phyloP scores from a whole-genome alignment of 2,329 filamentous ascomycete genomes.

The Triangularia setosa region DNA sequence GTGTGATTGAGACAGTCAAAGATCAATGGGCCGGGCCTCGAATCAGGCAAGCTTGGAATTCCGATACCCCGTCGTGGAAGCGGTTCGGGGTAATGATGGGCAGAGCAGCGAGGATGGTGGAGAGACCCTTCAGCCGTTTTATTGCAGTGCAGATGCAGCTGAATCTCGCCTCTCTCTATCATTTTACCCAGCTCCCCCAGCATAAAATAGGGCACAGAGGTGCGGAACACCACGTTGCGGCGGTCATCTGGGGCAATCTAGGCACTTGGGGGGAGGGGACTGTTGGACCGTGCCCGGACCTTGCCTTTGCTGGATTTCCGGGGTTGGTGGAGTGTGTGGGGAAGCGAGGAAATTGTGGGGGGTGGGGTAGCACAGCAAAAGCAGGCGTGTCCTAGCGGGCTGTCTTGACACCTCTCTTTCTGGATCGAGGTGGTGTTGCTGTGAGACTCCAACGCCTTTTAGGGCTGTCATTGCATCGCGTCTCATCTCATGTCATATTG shows the following conservation, averaged over 20 bases:
- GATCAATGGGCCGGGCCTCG: background rate
- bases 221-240: background rate
- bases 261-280: background rate
- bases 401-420: background rate
- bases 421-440: background rate
- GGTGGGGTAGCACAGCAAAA: background rate
- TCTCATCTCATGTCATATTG: background rate
- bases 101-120: conserved; percentile 32
- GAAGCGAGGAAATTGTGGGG: background rate
- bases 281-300: background rate
- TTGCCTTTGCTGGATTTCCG: background rate
- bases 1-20: background rate
- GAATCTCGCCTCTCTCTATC: no score
- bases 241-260: background rate
- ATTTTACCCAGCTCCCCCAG: no score
- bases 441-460: background rate
- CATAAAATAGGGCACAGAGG: background rate
- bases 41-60: no score
- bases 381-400: background rate
- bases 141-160: conserved; percentile 6
- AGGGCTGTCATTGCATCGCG: background rate
- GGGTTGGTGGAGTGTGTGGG: background rate
- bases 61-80: conserved; percentile 2
- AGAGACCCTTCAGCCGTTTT: conserved; percentile 18
- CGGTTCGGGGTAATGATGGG: conserved; percentile 46